Evolutionary conservation across 2,329 filamentous ascomycete species (phyloP).

Genomic region (Pleoardoris graminearum): DNA sequence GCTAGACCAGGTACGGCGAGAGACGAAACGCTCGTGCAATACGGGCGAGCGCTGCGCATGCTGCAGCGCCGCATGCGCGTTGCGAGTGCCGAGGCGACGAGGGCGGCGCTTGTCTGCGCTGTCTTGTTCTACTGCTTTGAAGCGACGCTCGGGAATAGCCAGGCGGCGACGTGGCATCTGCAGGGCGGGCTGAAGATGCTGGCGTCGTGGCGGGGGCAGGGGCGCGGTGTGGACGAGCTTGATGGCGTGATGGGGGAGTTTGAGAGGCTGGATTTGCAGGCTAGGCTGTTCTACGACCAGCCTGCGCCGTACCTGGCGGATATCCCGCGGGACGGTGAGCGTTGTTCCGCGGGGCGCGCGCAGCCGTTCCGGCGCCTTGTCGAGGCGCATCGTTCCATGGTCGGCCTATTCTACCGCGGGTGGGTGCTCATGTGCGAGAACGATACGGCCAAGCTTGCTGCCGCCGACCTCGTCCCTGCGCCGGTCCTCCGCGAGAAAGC

Average conservation of each 20-base stretch:
- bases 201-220: background rate
- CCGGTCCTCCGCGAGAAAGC: background rate
- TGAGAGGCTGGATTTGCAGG: slow-evolving; percentile 8
- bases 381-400: slow-evolving; percentile 4
- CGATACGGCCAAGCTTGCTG: background rate
- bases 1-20: background rate
- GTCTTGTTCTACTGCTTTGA: slow-evolving; percentile 13
- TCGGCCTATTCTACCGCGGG: slow-evolving; percentile 5
- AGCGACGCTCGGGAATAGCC: slow-evolving; percentile 2
- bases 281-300: slow-evolving; percentile 7
- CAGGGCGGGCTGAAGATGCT: slow-evolving; percentile 6
- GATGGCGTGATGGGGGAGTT: slow-evolving; percentile 1
- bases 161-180: slow-evolving; percentile 8
- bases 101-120: slow-evolving; percentile 6
- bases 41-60: slow-evolving; percentile 8
- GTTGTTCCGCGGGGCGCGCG: no score
- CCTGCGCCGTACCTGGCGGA: background rate
- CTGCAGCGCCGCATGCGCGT: slow-evolving; percentile 4
- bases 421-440: slow-evolving; percentile 5
- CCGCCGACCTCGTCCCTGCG: background rate
- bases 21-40: slow-evolving; percentile 2
- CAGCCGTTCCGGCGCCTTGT: background rate
- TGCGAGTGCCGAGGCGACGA: background rate
- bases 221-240: background rate
- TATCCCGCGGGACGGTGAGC: no score